Percentiles rank a stretch among this genome's conserved stretches.
Evolutionary conservation across 2,329 filamentous ascomycete genomes (phyloP).

Genomic region (Aspergillus nomiae): DNA sequence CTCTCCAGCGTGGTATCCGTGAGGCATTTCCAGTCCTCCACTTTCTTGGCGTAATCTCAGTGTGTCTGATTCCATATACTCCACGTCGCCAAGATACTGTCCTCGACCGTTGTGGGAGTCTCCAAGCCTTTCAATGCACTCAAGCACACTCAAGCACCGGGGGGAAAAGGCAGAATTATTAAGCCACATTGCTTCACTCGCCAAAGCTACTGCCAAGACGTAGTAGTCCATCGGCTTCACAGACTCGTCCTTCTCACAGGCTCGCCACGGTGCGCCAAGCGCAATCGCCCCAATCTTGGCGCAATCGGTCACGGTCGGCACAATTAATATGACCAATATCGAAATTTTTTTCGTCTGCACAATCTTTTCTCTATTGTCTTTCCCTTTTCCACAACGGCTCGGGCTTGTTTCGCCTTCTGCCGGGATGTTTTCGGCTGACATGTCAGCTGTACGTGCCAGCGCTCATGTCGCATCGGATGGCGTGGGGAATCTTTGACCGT

Average conservation of each 20-base stretch:
- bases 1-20: background rate
- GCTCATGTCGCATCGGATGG: background rate
- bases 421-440: too few relatives aligned
- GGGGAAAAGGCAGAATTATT: background rate
- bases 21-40: background rate
- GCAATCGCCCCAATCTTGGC: background rate
- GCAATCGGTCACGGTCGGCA: background rate
- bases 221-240: background rate
- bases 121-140: background rate
- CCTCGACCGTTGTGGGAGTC: background rate
- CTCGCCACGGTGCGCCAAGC: background rate
- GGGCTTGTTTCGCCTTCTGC: too few relatives aligned
- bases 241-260: background rate
- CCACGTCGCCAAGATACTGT: background rate
- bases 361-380: too few relatives aligned
- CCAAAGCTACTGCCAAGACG: background rate
- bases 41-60: background rate
- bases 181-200: conserved; percentile 1
- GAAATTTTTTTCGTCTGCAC: background rate
- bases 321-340: background rate
- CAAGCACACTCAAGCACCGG: conserved; percentile 1
- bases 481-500: background rate
- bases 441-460: background rate
- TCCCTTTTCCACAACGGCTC: too few relatives aligned
- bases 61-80: background rate